These are phyloP conservation scores for Fragaria vesca DNA, from an alignment of 306 rosid species.

Conservation along the genomic window DNA sequence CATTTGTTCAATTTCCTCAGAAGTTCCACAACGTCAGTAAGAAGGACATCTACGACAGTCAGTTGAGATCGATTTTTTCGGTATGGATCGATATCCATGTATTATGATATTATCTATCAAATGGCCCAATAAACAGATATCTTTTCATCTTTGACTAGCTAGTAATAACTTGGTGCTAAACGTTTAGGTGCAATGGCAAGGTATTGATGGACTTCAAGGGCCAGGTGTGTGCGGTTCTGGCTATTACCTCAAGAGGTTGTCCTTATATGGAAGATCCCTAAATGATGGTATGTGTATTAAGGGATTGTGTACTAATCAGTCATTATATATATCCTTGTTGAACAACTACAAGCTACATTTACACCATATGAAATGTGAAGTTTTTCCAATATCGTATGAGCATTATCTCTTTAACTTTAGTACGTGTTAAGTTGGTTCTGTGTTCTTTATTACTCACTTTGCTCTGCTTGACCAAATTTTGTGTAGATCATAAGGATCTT, in stretches of 20 bases:
- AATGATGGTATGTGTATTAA: neutral
- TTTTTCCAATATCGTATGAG: neutral
- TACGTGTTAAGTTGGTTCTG: too few species aligned
- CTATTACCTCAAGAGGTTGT: constrained; percentile 54
- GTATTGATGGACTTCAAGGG: constrained; percentile 60
- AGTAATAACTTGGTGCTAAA: neutral
- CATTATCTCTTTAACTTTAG: too few species aligned
- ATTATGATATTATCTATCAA: constrained; percentile 3
- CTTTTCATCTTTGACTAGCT: neutral
- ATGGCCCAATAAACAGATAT: neutral
- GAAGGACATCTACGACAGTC: constrained; percentile 66
- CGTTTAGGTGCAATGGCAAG: constrained; percentile 44
- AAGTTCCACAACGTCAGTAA: constrained; percentile 46
- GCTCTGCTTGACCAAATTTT: too few species aligned
- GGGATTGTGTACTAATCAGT: too few species aligned
- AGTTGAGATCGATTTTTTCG: constrained; percentile 34
- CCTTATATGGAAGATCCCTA: constrained; percentile 35
- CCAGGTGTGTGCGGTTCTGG: constrained; percentile 57
- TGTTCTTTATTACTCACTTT: too few species aligned
- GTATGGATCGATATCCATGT: constrained; percentile 25
- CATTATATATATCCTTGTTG: neutral
- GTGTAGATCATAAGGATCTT: constrained; percentile 31
- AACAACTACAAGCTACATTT: too few species aligned
- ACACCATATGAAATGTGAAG: neutral
- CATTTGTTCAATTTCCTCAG: constrained; percentile 74